phyloP scores from a whole-genome alignment of 2,329 filamentous ascomycete genomes.

The Venturia nashicola region DNA sequence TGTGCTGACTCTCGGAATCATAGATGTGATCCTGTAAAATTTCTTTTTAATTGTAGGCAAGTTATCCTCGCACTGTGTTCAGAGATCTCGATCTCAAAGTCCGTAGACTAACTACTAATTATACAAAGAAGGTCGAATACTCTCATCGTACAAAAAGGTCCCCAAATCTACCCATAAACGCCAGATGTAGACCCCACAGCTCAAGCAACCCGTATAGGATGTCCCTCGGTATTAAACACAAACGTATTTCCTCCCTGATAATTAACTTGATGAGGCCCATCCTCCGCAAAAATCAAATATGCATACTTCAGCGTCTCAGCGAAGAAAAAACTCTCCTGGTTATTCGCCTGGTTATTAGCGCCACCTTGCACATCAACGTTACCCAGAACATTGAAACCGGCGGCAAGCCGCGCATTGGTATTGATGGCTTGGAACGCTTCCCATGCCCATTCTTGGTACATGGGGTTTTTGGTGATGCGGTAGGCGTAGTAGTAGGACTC shows the following conservation, averaged over 20 bases:
- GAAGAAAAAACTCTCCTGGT: conserved; percentile 80
- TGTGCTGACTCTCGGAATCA: no score
- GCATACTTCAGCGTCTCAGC: conserved; percentile 80
- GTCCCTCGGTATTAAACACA: conserved; percentile 55
- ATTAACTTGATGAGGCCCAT: conserved; percentile 45
- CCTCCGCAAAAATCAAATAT: conserved; percentile 57
- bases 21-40: no score
- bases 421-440: conserved; percentile 61
- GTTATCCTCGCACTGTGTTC: neutral
- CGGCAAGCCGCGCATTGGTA: conserved; percentile 47
- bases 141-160: neutral
- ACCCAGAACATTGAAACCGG: conserved; percentile 52
- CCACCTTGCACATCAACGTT: conserved; percentile 37
- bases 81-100: neutral
- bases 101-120: neutral
- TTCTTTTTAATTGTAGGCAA: neutral
- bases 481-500: conserved; percentile 84
- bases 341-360: conserved; percentile 53
- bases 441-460: conserved; percentile 80
- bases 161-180: neutral
- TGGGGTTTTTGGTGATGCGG: conserved; percentile 59
- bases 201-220: conserved; percentile 39
- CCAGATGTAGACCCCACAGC: neutral
- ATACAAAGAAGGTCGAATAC: neutral
- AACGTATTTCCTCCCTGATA: conserved; percentile 24